Base-by-base conservation (phyloP, 225 moss, liverwort and hornwort genomes). In the Antitrichia curtipendula region DNA sequence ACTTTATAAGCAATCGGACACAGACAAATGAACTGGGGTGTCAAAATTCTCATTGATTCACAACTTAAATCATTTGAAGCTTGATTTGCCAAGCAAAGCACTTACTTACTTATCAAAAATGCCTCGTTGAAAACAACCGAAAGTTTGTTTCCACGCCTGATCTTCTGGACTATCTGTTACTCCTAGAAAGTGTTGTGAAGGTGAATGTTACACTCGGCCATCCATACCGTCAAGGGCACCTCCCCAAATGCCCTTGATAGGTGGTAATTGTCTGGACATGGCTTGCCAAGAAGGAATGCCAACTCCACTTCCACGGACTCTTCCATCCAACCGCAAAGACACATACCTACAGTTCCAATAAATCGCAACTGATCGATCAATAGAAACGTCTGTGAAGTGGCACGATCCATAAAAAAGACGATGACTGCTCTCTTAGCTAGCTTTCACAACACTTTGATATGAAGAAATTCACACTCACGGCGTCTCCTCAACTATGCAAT, bases 201-300 rank as follows among this genome's bases (percentile, higher is more conserved):
- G 24, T 68, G 66, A 56, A 74, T 28, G 75, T 85, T 90, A 97
- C 75, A 98, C 89, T 86, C 96, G 92, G 82, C 98, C 98, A 87
- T 98, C 98, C 98, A 98, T 92, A 71, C 98, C 98, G 87, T 98
- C 98, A 25, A 98, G 93, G 61, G 95, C 95, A 82, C 98, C 96
- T 86, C 91, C 91, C 98, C 98, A 98, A 17, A 98, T 92, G 41
- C 98, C 98, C 78, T 90, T 94, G 90, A 96, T 89, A 59, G 98
- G 96, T 54, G 98, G 98, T 84, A 98, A 87, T 85, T 98, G 98
- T 59, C 92, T 87, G 40, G 95, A 86, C 94, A 98, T 94, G 57
- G 92, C 96, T 86, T 90, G 91, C 98, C 98, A 98, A 68, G 96
- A 95, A 72, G 98, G 98, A 70, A 95, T 79, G 73, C 96, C 96